A percentile compares a stretch with the other conserved stretches of the same genome.
Conservation (phyloP, 495 filamentous ascomycete genomes). For the Aspergillus ellipticus region DNA sequence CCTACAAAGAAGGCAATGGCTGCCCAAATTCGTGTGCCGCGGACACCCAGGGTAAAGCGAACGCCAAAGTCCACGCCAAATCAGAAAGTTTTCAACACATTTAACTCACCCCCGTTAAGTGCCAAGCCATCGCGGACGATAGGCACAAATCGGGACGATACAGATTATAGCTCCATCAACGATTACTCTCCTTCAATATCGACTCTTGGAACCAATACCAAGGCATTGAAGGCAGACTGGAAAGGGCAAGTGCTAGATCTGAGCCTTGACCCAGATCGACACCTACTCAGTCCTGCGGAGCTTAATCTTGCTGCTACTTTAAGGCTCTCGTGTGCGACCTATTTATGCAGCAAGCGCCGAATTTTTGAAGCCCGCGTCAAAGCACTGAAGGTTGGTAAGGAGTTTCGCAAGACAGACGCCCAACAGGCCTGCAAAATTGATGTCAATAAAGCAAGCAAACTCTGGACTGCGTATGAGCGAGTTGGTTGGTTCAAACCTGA, state of each 20-base stretch:
- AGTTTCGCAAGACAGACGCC: conserved; percentile 96
- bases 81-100: conserved; percentile 42
- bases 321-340: conserved; percentile 83
- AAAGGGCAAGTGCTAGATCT: conserved; percentile 79
- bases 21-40: conserved; percentile 28
- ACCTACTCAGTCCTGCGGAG: conserved; percentile 78
- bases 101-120: conserved; percentile 35
- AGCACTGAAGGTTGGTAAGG: conserved; percentile 66
- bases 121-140: conserved; percentile 40
- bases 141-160: conserved; percentile 73
- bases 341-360: conserved; percentile 90
- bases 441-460: conserved; percentile 95
- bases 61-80: conserved; percentile 47
- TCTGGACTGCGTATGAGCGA: conserved; percentile 87
- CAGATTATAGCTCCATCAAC: conserved; percentile 72
- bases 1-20: conserved; percentile 29
- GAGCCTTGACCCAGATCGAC: conserved; percentile 69
- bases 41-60: conserved; percentile 40
- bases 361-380: conserved; percentile 80
- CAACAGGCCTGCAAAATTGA: conserved; percentile 98
- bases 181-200: conserved; percentile 73
- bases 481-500: conserved; percentile 79
- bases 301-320: conserved; percentile 73
- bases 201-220: conserved; percentile 61
- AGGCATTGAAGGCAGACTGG: conserved; percentile 79